Percentiles rank a stretch among this genome's conserved stretches.
Evolutionary conservation across 257 asterid species (phyloP).

Genomic region (Solanum sitiens): DNA sequence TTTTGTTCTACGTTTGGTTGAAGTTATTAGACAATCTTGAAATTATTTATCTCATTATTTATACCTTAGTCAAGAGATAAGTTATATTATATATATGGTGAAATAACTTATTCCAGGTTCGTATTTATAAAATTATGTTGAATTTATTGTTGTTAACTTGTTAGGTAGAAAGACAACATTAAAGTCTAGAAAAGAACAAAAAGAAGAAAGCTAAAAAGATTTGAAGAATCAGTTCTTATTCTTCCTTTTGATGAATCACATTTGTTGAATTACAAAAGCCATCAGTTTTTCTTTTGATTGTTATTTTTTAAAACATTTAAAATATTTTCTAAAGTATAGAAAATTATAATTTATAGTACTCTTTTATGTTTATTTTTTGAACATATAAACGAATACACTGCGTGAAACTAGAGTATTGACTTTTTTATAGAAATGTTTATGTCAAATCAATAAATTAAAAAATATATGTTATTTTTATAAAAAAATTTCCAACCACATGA

Average conservation of each 20-base stretch:
- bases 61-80: too few relatives aligned
- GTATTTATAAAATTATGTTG: background rate
- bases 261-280: background rate
- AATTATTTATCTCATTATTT: fast-evolving
- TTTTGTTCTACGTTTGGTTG: too few relatives aligned
- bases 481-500: background rate
- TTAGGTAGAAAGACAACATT: background rate
- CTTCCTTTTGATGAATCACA: background rate
- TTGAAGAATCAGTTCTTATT: background rate
- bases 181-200: background rate
- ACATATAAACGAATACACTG: background rate
- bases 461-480: background rate
- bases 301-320: background rate
- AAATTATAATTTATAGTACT: background rate
- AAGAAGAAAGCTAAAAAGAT: background rate
- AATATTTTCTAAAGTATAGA: background rate
- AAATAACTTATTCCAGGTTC: fast-evolving
- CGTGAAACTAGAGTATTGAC: background rate
- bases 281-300: background rate
- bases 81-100: too few relatives aligned
- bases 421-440: background rate
- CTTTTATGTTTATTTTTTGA: too few relatives aligned
- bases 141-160: background rate
- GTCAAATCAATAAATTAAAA: background rate
- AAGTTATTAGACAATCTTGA: too few relatives aligned